Percentiles rank a stretch among this genome's conserved stretches.
Conservation (phyloP, 2,329 filamentous ascomycete species). For the Trichoderma citrinoviride region DNA sequence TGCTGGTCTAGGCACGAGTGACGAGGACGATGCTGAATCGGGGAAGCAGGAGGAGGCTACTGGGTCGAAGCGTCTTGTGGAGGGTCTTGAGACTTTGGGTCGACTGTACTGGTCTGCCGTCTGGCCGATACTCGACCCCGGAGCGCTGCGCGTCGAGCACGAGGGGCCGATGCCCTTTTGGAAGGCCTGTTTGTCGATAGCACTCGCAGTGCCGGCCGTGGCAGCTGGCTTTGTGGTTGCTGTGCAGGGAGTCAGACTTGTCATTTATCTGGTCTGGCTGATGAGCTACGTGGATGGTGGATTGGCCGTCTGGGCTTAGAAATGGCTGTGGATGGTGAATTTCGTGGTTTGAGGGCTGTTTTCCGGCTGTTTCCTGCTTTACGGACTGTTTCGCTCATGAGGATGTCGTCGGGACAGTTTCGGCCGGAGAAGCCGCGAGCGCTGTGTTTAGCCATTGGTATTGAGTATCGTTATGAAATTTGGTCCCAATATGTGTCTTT, state of each 20-base stretch:
- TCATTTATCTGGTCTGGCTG: constrained; percentile 25
- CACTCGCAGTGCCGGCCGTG: constrained; percentile 31
- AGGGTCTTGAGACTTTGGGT: constrained; percentile 23
- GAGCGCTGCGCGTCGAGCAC: constrained; percentile 34
- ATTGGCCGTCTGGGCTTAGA: background rate
- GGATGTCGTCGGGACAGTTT: background rate
- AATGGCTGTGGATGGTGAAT: background rate
- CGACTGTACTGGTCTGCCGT: constrained; percentile 39
- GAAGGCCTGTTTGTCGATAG: constrained; percentile 28
- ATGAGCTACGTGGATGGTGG: background rate
- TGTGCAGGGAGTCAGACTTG: constrained; percentile 31
- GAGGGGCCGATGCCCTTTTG: constrained; percentile 27
- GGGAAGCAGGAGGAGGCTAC: constrained; percentile 20
- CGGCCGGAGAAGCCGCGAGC: background rate
- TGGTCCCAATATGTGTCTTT: background rate
- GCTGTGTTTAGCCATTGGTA: background rate
- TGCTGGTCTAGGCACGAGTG: too few relatives aligned
- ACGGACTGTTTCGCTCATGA: background rate
- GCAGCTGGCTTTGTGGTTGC: constrained; percentile 28
- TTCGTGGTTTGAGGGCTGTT: background rate
- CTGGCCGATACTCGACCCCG: constrained; percentile 39
- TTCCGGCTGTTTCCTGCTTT: background rate
- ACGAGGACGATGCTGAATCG: constrained; percentile 9
- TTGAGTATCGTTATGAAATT: background rate
- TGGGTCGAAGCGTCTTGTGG: background rate